phyloP scores from a whole-genome alignment of 371 early-diverging fungal genomes.

The Thermomucor indicae-seudaticae region DNA sequence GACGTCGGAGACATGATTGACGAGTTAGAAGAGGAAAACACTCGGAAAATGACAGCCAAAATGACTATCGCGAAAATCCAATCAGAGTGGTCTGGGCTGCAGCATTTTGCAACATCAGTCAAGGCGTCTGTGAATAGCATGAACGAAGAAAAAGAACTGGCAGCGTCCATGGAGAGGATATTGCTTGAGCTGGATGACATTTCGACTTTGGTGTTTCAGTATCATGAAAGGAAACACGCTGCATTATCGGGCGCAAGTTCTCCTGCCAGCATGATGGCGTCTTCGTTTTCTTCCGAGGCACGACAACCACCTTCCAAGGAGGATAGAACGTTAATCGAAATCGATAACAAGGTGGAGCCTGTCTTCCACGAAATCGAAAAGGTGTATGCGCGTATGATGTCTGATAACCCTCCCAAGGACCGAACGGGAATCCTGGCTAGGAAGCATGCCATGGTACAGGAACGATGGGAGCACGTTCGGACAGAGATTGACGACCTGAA shows the following conservation, averaged over 20 bases:
- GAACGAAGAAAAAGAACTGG: conserved; percentile 14
- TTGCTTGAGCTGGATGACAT: conserved; percentile 32
- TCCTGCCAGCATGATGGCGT: background rate
- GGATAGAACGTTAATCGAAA: conserved; percentile 44
- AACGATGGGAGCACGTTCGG: conserved; percentile 44
- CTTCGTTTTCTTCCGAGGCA: conserved; percentile 2
- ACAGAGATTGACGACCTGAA: conserved; percentile 49
- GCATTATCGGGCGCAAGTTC: background rate
- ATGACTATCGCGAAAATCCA: conserved; percentile 33
- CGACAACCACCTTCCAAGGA: conserved; percentile 11
- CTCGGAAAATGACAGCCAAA: conserved; percentile 16
- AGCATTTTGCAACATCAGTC: conserved; percentile 35
- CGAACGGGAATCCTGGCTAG: conserved; percentile 28
- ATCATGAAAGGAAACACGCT: conserved; percentile 30
- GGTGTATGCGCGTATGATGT: conserved; percentile 48
- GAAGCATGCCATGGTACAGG: conserved; percentile 33
- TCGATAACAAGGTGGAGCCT: conserved; percentile 52
- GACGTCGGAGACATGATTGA: conserved; percentile 23
- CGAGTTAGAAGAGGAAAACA: conserved; percentile 21
- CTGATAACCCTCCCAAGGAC: conserved; percentile 24
- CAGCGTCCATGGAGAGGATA: conserved; percentile 23
- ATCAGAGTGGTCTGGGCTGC: conserved; percentile 45
- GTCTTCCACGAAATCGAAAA: conserved; percentile 49
- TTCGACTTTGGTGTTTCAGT: conserved; percentile 39
- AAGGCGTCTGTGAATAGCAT: conserved; percentile 15